Evolutionary conservation across 106 monocot species (phyloP), one percentile per base, ranked within the genome.

Genomic region (Platanthera zijinensis): DNA sequence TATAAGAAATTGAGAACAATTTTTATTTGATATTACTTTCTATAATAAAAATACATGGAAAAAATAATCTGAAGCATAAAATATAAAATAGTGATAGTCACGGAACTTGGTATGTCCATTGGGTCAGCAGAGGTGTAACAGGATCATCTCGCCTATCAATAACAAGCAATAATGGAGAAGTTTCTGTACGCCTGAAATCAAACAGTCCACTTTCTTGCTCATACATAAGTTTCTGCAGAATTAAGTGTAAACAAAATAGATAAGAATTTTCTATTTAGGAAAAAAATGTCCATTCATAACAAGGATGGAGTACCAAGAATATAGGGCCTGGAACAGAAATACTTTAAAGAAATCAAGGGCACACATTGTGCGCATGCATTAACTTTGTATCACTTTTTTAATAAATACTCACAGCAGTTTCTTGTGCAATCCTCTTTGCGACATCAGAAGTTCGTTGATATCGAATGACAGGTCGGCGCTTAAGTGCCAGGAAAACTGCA

Each of bases 121-220:
- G 99, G 78, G 92, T 99, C 68, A 99, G 74, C 72, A 99, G 85
- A 48, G 99, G 99, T 18, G 99, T 99, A 67, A 99, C 99, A 74
- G 99, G 99, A 73, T 99, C 99, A 87, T 99, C 99, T 74, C 99
- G 94, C 71, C 99, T 92, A 73, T 99, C 99, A 78, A 99, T 76
- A 71, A 99, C 82, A 21, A 99, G 76, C 67, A 99, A 84, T 74
- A 99, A 79, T 12, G 99, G 94, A 76, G 94, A 99, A 63, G 88
- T 81, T 79, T 99, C 99, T 54, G 94, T 94, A 69, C 99, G 85
- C 72, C 99, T 99, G 76, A 99, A 99, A 88, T 99, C 99, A 88
- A 99, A 99, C 61, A 99, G 84, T 54, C 99, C 99, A 87, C 99
- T 99, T 85, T 99, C 99, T 51, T 99, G 99, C 83, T 99, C 99